Percentiles rank a stretch among this genome's conserved stretches.
These are phyloP conservation scores for Syzygium syzygioides DNA, from an alignment of 441 rosid species.

Conservation along the genomic window DNA sequence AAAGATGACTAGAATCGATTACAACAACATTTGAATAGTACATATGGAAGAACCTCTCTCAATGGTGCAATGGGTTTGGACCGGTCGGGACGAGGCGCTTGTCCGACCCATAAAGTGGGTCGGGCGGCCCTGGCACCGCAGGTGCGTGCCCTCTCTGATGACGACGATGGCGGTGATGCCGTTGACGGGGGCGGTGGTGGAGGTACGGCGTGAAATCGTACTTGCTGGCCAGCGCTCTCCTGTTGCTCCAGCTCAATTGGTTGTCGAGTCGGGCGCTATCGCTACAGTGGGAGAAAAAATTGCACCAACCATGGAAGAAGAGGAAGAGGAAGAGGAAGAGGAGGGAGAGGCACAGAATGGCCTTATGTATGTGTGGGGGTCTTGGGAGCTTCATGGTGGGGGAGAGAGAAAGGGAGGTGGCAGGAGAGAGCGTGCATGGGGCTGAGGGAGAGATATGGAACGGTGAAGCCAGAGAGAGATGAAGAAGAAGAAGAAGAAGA, in stretches of 20 bases:
- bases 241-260: neutral
- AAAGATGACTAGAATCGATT: constrained; percentile 2
- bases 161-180: neutral
- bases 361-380: neutral
- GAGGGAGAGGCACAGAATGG: neutral
- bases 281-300: neutral
- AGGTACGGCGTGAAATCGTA: constrained; percentile 5
- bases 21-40: neutral
- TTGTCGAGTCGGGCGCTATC: neutral
- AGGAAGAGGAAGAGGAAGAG: neutral
- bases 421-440: neutral
- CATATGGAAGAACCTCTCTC: constrained; percentile 10
- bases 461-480: neutral
- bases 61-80: constrained; percentile 89
- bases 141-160: neutral
- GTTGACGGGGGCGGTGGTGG: neutral
- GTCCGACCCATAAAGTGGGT: constrained; percentile 42
- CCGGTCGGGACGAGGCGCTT: constrained; percentile 74
- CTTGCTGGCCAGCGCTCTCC: neutral
- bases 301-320: constrained; percentile 4
- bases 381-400: neutral
- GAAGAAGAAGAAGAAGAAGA: neutral
- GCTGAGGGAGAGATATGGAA: neutral
- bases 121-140: constrained; percentile 16
- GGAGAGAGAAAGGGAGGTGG: neutral